Conservation (phyloP, 768 basidiomycete genomes). For the Auriscalpium vulgare region DNA sequence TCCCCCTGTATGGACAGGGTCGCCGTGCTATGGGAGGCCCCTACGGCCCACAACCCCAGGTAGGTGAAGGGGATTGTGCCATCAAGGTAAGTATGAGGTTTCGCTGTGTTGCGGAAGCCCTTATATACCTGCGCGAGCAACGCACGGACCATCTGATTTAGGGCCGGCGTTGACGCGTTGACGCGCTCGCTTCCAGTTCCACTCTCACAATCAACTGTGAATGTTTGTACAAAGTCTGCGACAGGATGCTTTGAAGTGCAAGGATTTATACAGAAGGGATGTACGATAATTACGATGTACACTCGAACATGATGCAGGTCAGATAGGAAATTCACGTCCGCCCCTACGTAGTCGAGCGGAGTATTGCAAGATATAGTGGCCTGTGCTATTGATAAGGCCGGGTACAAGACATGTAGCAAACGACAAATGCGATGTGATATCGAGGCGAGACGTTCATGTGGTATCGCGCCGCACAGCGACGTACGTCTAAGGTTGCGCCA, state of each 20-base stretch:
- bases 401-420: no score
- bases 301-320: neutral
- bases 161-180: slow-evolving; percentile 2
- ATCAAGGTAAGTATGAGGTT: slow-evolving; percentile 23
- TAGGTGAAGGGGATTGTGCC: slow-evolving; percentile 21
- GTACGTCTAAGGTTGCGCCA: neutral
- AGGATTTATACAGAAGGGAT: neutral
- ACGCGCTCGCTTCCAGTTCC: neutral
- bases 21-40: slow-evolving; percentile 22
- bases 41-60: slow-evolving; percentile 19
- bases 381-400: no score
- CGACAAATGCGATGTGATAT: no score
- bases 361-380: no score
- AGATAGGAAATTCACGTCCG: no score
- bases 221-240: neutral
- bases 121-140: slow-evolving; percentile 1
- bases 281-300: neutral
- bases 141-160: slow-evolving; percentile 18
- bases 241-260: neutral
- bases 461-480: slow-evolving; percentile 4
- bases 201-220: no score
- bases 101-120: neutral
- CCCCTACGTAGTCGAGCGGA: no score
- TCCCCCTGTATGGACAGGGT: slow-evolving; percentile 20
- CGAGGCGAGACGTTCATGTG: neutral